A percentile compares a stretch with the other conserved stretches of the same genome.
Conservation (phyloP, 257 asterid species). For the Plantago elongata region DNA sequence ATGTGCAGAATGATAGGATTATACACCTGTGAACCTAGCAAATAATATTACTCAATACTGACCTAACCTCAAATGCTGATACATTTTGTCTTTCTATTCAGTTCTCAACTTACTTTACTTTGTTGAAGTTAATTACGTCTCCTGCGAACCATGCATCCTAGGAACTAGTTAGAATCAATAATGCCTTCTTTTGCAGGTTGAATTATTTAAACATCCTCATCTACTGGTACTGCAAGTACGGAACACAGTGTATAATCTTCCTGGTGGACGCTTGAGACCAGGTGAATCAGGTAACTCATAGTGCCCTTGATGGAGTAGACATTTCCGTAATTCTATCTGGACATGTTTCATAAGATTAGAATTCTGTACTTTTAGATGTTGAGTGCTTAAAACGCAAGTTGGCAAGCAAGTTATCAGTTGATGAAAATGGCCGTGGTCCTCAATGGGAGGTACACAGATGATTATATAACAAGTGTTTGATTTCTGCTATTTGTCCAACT, state of each 20-base stretch:
- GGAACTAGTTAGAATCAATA: not conserved
- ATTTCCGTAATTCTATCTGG: not conserved
- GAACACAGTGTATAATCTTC: slow-evolving; percentile 66
- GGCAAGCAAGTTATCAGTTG: slow-evolving; percentile 57
- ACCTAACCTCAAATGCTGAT: no score
- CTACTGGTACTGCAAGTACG: slow-evolving; percentile 66
- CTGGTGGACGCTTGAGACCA: slow-evolving; percentile 78
- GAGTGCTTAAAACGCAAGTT: slow-evolving; percentile 84
- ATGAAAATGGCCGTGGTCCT: slow-evolving; percentile 45
- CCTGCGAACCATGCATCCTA: no score
- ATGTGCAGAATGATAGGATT: no score
- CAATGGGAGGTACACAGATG: slow-evolving; percentile 66
- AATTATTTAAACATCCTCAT: slow-evolving; percentile 82
- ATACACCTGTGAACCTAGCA: no score
- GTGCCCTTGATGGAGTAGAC: not conserved
- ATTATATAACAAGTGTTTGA: not conserved
- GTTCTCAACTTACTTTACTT: no score
- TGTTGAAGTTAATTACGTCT: no score
- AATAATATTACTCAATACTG: no score
- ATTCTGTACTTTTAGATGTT: slow-evolving; percentile 38
- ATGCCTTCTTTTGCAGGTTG: slow-evolving; percentile 49
- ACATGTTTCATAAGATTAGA: not conserved
- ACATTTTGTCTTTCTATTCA: no score
- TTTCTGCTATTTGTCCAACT: slow-evolving; percentile 7
- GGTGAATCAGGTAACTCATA: slow-evolving; percentile 79